phyloP scores from a whole-genome alignment of 192 early-diverging fungal species.

The Helicostylum pulchrum region DNA sequence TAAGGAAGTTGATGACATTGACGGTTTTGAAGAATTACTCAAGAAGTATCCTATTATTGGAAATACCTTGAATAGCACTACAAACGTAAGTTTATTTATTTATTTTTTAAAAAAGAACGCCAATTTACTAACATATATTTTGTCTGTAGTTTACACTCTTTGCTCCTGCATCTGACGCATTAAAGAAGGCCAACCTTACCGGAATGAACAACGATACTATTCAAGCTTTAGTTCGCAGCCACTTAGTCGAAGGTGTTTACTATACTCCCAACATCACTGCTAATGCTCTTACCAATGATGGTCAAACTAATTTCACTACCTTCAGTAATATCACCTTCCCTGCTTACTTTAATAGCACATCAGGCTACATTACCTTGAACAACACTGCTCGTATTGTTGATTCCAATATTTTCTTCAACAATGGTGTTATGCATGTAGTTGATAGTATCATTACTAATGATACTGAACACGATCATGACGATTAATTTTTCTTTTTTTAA shows the following conservation, averaged over 20 bases:
- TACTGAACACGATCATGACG: not conserved
- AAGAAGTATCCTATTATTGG: not conserved
- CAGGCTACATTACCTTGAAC: not conserved
- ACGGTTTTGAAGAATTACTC: not conserved
- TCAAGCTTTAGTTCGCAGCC: slow-evolving; percentile 8
- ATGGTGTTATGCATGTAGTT: slow-evolving; percentile 27
- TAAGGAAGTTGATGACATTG: not conserved
- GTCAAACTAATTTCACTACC: not conserved
- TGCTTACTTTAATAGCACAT: not conserved
- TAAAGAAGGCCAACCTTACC: not conserved
- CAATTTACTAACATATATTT: not conserved
- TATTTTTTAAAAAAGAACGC: not conserved
- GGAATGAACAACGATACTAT: slow-evolving; percentile 4
- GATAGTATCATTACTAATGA: not conserved
- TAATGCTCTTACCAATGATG: not conserved
- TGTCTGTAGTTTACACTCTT: slow-evolving; percentile 18
- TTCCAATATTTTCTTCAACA: slow-evolving; percentile 17
- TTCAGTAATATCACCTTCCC: not conserved
- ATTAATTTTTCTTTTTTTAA: too few relatives aligned
- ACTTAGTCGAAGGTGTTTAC: slow-evolving; percentile 19
- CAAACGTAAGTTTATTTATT: not conserved
- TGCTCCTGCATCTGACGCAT: slow-evolving; percentile 15
- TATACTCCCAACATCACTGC: slow-evolving; percentile 21
- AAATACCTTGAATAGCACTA: not conserved
- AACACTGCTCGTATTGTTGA: slow-evolving; percentile 19